Evolutionary conservation across 2,329 filamentous ascomycete species (phyloP).

Genomic region (Nigrograna mackinnonii): DNA sequence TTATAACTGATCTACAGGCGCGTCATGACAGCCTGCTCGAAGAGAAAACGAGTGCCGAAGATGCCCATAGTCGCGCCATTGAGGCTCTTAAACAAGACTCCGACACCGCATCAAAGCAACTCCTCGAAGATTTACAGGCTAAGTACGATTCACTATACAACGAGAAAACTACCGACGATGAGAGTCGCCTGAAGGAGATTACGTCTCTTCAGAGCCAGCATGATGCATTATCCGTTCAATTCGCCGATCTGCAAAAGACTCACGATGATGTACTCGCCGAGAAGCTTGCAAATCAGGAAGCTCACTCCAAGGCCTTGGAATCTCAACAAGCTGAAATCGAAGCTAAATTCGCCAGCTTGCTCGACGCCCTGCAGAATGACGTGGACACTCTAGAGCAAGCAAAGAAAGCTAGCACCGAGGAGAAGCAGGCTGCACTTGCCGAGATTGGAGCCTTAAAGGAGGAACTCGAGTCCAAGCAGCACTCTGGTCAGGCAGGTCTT

Average conservation of each 20-base stretch:
- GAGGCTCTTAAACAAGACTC: constrained; percentile 34
- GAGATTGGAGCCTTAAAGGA: constrained; percentile 16
- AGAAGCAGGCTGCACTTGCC: constrained; percentile 4
- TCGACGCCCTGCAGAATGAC: constrained; percentile 32
- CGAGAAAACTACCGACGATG: constrained; percentile 21
- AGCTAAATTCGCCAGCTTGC: constrained; percentile 28
- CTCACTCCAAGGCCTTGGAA: constrained; percentile 25
- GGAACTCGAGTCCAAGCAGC: constrained; percentile 20
- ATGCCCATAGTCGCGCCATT: constrained; percentile 30
- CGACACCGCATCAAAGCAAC: constrained; percentile 26
- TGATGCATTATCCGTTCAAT: constrained; percentile 19
- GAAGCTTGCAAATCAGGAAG: constrained; percentile 18
- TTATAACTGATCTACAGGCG: constrained; percentile 32
- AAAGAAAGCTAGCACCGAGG: constrained; percentile 20
- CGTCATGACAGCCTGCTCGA: constrained; percentile 29
- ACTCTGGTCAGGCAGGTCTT: constrained; percentile 16
- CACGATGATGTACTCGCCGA: constrained; percentile 19
- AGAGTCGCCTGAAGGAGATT: constrained; percentile 20
- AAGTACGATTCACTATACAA: constrained; percentile 17
- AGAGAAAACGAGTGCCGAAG: constrained; percentile 33
- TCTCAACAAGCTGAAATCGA: constrained; percentile 30
- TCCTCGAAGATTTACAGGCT: constrained; percentile 28
- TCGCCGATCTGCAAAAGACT: constrained; percentile 25
- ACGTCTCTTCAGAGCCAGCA: constrained; percentile 18
- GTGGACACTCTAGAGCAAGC: constrained; percentile 28